A percentile compares a stretch with the other conserved stretches of the same genome.
Conservation (phyloP, 2,329 filamentous ascomycete species). For the Rutstroemia sydowiana region DNA sequence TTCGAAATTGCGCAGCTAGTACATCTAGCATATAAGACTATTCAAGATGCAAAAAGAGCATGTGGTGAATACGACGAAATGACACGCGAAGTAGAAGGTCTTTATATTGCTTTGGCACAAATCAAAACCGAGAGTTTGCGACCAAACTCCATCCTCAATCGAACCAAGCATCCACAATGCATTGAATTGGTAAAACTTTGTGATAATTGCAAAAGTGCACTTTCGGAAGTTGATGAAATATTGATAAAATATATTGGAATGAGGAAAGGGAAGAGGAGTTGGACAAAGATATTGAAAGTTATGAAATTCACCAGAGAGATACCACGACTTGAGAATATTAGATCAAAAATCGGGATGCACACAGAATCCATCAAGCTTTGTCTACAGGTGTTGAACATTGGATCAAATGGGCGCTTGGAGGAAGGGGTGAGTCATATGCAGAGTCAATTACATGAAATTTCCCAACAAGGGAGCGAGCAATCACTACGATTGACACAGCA, state of each 20-base stretch:
- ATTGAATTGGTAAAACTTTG: slow-evolving; percentile 5
- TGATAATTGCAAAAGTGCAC: not conserved
- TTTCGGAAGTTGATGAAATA: slow-evolving; percentile 1
- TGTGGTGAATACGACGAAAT: slow-evolving; percentile 40
- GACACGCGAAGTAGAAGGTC: slow-evolving; percentile 39
- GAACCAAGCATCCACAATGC: slow-evolving; percentile 26
- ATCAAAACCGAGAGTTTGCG: slow-evolving; percentile 45
- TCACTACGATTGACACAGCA: not conserved
- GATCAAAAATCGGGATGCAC: slow-evolving; percentile 9
- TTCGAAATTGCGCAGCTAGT: not conserved
- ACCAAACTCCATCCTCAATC: slow-evolving; percentile 35
- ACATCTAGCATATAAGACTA: slow-evolving; percentile 4
- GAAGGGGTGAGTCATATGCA: not conserved
- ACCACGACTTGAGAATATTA: slow-evolving; percentile 5
- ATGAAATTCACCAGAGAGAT: slow-evolving; percentile 13
- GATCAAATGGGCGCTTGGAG: slow-evolving; percentile 6
- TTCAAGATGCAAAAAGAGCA: slow-evolving; percentile 31
- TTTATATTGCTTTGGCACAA: slow-evolving; percentile 47
- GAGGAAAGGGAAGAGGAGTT: not conserved
- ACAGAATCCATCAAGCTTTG: slow-evolving; percentile 7
- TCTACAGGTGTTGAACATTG: slow-evolving; percentile 7
- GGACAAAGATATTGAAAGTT: slow-evolving; percentile 1
- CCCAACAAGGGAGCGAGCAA: no score
- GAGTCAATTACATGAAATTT: no score
- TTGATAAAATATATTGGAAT: slow-evolving; percentile 11